Conservation (phyloP, 164 flowering plant species). For the Malania oleifera region DNA sequence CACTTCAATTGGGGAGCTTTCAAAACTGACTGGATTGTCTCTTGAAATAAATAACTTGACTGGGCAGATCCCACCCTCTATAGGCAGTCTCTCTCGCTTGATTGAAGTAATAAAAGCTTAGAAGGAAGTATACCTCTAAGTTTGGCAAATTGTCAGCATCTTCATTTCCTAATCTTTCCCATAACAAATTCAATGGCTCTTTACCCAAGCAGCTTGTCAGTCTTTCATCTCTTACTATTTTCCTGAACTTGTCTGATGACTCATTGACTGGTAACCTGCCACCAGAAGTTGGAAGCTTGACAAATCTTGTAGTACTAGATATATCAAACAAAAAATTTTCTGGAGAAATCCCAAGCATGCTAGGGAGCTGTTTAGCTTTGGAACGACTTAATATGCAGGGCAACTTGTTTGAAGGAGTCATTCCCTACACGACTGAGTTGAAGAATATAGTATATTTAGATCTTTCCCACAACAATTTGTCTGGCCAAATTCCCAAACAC, state of each 20-base stretch:
- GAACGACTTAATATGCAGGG: constrained; percentile 6
- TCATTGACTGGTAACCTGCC: constrained; percentile 14
- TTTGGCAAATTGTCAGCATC: constrained; percentile 4
- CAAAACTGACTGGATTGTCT: not conserved
- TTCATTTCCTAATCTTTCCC: not conserved
- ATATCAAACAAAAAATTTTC: constrained; percentile 18
- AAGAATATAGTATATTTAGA: constrained; percentile 6
- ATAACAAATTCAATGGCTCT: constrained; percentile 6
- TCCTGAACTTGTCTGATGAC: constrained; percentile 8
- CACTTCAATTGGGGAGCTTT: constrained; percentile 11
- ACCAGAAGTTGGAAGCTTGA: constrained; percentile 15
- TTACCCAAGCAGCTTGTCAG: constrained; percentile 8
- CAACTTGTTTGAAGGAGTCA: constrained; percentile 12
- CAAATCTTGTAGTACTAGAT: constrained; percentile 5
- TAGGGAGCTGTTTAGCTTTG: constrained; percentile 5
- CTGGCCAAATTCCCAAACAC: constrained; percentile 10
- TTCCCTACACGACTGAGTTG: constrained; percentile 5
- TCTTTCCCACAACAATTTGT: constrained; percentile 13
- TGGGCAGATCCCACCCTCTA: constrained; percentile 14
- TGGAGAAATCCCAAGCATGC: constrained; percentile 13
- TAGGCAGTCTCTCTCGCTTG: constrained; percentile 6
- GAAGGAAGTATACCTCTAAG: constrained; percentile 15
- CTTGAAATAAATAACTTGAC: constrained; percentile 5
- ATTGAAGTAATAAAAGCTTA: constrained; percentile 1
- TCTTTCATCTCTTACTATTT: not conserved